These are phyloP conservation scores for Penicillium coprophilum DNA, from an alignment of 495 filamentous ascomycete species.

Conservation along the genomic window DNA sequence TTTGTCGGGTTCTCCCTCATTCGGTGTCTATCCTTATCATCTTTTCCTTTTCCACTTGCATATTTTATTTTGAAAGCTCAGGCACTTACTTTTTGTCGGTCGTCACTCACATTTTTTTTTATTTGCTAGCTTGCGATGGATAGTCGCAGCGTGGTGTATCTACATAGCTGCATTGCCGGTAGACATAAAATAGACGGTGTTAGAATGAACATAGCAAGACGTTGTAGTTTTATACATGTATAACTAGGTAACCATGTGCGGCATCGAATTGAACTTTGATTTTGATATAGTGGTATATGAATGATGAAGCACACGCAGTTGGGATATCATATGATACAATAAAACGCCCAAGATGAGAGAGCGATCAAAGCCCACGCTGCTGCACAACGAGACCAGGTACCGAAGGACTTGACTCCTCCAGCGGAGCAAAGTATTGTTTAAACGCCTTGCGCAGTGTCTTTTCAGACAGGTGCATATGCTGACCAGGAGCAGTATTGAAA, in stretches of 20 bases:
- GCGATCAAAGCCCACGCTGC: constrained; percentile 19
- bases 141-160: constrained; percentile 20
- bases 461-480: constrained; percentile 81
- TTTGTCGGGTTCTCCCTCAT: constrained; percentile 8
- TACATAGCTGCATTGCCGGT: constrained; percentile 21
- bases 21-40: constrained; percentile 17
- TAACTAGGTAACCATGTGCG: background rate
- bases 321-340: constrained; percentile 6
- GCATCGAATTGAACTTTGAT: background rate
- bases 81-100: constrained; percentile 1
- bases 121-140: constrained; percentile 9
- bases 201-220: constrained; percentile 1
- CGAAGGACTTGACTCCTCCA: constrained; percentile 18
- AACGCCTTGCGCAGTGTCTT: constrained; percentile 66
- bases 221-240: background rate
- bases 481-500: constrained; percentile 66
- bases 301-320: background rate
- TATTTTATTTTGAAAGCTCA: constrained; percentile 14
- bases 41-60: constrained; percentile 19
- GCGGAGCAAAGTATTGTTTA: constrained; percentile 62
- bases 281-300: background rate
- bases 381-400: constrained; percentile 26
- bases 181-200: constrained; percentile 26
- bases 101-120: background rate
- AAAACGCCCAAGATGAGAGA: constrained; percentile 1